Conservation (phyloP, 768 basidiomycete species). For the Tulasnella sp. region DNA sequence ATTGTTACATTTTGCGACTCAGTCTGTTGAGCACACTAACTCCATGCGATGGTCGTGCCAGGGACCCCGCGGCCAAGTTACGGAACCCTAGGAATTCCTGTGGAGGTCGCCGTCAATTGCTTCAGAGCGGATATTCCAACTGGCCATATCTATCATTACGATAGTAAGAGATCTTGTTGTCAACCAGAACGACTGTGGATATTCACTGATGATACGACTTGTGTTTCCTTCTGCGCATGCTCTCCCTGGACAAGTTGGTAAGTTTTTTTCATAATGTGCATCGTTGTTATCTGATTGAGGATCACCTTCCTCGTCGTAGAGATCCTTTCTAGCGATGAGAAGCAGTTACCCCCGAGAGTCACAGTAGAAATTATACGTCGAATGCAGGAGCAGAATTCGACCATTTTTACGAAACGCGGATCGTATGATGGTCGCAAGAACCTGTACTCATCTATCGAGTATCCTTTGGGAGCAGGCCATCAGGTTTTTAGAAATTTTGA, state of each 20-base stretch:
- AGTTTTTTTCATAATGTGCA: not conserved
- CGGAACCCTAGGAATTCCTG: not conserved
- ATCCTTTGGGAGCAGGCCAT: conserved; percentile 37
- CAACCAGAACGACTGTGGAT: not conserved
- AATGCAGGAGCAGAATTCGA: conserved; percentile 13
- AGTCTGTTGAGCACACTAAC: not conserved
- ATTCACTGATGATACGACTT: not conserved
- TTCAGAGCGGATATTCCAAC: not conserved
- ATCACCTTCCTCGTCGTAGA: no score
- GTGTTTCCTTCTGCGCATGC: no score
- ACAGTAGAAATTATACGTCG: conserved; percentile 54
- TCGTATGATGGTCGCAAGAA: conserved; percentile 26
- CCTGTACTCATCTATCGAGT: not conserved
- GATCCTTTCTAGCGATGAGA: conserved; percentile 55
- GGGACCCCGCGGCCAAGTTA: not conserved
- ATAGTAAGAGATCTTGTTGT: not conserved
- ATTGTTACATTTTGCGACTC: not conserved
- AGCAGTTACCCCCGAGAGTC: conserved; percentile 63
- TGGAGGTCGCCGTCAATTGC: not conserved
- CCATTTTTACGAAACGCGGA: not conserved
- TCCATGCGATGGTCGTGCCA: no score
- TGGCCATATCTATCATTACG: conserved; percentile 3
- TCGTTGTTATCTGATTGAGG: not conserved
- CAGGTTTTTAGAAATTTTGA: conserved; percentile 48
- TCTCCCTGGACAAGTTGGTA: not conserved